Base-by-base conservation (phyloP, 2,329 filamentous ascomycete species). In the Calonectria ilicicola region DNA sequence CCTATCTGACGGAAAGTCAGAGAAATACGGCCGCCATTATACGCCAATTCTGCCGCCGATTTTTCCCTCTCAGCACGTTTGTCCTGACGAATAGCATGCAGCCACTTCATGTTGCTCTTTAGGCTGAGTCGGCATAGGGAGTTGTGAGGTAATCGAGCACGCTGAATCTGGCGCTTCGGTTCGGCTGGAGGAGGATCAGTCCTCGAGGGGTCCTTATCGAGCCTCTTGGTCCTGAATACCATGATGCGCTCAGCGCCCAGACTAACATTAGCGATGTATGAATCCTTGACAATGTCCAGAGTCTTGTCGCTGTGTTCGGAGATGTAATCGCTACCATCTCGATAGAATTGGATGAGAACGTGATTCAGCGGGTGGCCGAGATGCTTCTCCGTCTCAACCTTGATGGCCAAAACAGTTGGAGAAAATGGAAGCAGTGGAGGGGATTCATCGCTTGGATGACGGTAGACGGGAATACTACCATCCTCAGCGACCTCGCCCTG, bases 301-400 rank as follows among this genome's bases (percentile, higher is more conserved):
- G 96, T 98, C 85, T 99, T 99, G 82, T 99, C 97, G 46, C 95
- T 97, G 81, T 99, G 97, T 81, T 99, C 97, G 0, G 95, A 97
- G 74, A 99, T 99, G 81, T 95, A 95, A 84, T 99, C 97, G 60
- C 91, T 91, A 3, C 96, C 95, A 77, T 90, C 89, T n/a, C 97
- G 94, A 81, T 99, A 99, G 70, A 95, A 90, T 81, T 99, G 97
- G 56, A 99, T 97, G 60, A 99, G 86, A 1, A 93, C 96, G 81
- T 99, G 97, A 80, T 99, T 99, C 49, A 99, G 85, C 1, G 90
- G 86, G 79, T 98, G 97, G 0, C 94, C 93, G 1, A 98, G 88
- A 19, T 91, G 86, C 69, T 89, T 87, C 82, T 98, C 95, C 0
- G 95, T 93, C 67, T 89, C 89, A 17, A 85, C 82, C 72, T 93